phyloP scores from a whole-genome alignment of 1,284 basidiomycete genomes.

The Meripilus lineatus region DNA sequence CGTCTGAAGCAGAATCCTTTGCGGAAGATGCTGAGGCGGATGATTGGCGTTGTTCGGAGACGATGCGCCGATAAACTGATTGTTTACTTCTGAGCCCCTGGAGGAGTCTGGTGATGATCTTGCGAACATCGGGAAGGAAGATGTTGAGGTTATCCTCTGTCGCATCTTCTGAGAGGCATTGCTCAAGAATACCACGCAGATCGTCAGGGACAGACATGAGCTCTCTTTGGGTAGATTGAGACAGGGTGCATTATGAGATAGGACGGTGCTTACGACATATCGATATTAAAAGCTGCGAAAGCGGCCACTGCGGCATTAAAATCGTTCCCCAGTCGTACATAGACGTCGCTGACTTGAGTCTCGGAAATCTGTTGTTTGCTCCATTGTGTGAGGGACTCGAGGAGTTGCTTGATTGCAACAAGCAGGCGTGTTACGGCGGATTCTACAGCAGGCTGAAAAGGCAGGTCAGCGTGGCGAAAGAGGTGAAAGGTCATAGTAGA shows the following conservation, averaged over 20 bases:
- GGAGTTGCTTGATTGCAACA: slow-evolving; percentile 91
- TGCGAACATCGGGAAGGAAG: slow-evolving; percentile 88
- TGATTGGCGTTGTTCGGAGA: slow-evolving; percentile 48
- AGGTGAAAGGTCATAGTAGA: background rate
- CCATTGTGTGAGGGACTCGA: slow-evolving; percentile 91
- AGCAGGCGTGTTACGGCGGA: slow-evolving; percentile 91
- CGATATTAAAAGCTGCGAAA: slow-evolving; percentile 82
- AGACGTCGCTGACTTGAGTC: slow-evolving; percentile 89
- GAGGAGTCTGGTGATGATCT: slow-evolving; percentile 89
- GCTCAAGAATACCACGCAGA: slow-evolving; percentile 84
- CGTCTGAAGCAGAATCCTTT: slow-evolving; percentile 45
- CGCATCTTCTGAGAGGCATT: slow-evolving; percentile 88
- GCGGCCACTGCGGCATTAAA: slow-evolving; percentile 93
- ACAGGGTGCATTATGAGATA: too few relatives aligned
- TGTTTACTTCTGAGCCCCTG: slow-evolving; percentile 93
- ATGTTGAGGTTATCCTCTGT: slow-evolving; percentile 80
- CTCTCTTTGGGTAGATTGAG: slow-evolving; percentile 54
- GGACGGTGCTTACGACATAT: slow-evolving; percentile 73
- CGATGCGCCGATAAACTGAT: slow-evolving; percentile 66
- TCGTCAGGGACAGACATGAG: slow-evolving; percentile 87
- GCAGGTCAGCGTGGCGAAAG: background rate
- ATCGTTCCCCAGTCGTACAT: slow-evolving; percentile 94
- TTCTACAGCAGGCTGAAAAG: slow-evolving; percentile 69
- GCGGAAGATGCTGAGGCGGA: slow-evolving; percentile 36
- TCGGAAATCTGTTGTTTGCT: slow-evolving; percentile 76